Evolutionary conservation across 2,329 filamentous ascomycete genomes (phyloP).

Genomic region (Tolypocladium cylindrosporum): DNA sequence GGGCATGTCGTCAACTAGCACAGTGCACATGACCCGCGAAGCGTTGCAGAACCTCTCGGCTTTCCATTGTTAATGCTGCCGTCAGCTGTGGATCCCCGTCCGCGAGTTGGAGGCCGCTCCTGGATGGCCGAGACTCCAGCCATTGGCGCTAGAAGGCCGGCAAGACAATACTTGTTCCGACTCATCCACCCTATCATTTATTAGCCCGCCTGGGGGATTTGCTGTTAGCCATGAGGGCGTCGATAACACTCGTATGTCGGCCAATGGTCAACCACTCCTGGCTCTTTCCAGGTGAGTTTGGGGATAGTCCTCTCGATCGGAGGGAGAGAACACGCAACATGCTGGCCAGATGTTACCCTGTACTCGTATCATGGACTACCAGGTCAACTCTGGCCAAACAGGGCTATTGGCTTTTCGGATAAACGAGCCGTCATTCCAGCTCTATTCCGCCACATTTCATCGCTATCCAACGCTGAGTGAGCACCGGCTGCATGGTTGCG

Average conservation of each 20-base stretch:
- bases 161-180: background rate
- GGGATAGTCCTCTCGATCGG: background rate
- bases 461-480: too few relatives aligned
- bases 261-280: background rate
- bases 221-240: background rate
- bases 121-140: background rate
- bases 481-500: too few relatives aligned
- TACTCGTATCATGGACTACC: background rate
- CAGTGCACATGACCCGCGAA: background rate
- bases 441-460: background rate
- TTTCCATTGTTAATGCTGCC: slow-evolving; percentile 7
- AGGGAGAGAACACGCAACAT: background rate
- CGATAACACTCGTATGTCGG: too few relatives aligned
- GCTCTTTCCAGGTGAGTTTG: background rate
- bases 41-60: background rate
- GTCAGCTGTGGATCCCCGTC: slow-evolving; percentile 1
- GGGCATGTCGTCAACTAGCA: background rate
- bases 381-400: background rate
- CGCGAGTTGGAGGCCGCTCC: background rate
- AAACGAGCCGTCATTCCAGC: background rate
- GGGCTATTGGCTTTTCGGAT: background rate
- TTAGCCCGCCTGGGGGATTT: background rate
- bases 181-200: background rate
- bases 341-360: background rate
- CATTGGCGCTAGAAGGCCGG: background rate